Evolutionary conservation across 139 green algal genomes (phyloP).

Genomic region (Diplosphaera chodatii): DNA sequence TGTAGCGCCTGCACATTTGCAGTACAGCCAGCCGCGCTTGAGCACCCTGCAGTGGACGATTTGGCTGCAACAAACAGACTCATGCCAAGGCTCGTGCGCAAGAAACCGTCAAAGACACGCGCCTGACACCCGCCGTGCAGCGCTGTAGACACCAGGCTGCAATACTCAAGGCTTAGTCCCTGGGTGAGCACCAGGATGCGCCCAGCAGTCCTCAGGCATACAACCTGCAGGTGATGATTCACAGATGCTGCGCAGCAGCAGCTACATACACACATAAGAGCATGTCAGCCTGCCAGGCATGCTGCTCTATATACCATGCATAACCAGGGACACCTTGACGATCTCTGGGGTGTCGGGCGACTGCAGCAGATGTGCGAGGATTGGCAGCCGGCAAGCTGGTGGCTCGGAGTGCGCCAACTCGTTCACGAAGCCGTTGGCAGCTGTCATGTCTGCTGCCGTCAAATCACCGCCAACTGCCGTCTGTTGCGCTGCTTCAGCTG

Average conservation of each 20-base stretch:
- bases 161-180: not conserved
- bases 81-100: too few relatives aligned
- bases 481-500: not conserved
- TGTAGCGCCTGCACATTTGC: not conserved
- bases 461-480: not conserved
- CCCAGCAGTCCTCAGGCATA: not conserved
- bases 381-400: not conserved
- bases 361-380: not conserved
- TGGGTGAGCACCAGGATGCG: not conserved
- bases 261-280: not conserved
- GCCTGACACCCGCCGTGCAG: not conserved
- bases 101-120: not conserved
- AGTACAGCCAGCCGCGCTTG: too few relatives aligned
- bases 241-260: not conserved
- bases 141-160: not conserved
- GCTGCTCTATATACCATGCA: not conserved
- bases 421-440: not conserved
- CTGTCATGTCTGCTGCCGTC: not conserved
- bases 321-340: not conserved
- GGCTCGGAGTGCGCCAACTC: not conserved
- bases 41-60: too few relatives aligned
- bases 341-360: not conserved
- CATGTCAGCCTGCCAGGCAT: not conserved
- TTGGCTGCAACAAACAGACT: too few relatives aligned
- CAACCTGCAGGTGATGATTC: not conserved